Evolutionary conservation across 2,329 filamentous ascomycete species (phyloP).

Genomic region (Penicillium decumbens): DNA sequence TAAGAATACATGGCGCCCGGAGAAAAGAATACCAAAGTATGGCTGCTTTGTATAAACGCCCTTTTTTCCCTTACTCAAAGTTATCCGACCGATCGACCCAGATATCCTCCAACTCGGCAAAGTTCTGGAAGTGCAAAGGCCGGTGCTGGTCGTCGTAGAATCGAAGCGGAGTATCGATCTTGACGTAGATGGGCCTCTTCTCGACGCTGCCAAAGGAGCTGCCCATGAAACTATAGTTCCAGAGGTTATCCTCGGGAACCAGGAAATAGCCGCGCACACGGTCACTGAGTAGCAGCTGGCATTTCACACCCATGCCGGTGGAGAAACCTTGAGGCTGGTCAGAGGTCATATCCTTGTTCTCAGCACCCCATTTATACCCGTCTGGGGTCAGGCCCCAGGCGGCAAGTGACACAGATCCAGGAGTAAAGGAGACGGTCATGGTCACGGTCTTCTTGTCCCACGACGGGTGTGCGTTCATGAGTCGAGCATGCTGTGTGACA

Average conservation of each 20-base stretch:
- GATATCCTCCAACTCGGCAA: slow-evolving; percentile 93
- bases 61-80: slow-evolving; percentile 63
- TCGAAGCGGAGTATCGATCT: slow-evolving; percentile 81
- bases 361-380: slow-evolving; percentile 93
- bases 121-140: slow-evolving; percentile 93
- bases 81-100: slow-evolving; percentile 92
- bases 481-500: slow-evolving; percentile 85
- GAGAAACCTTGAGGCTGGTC: slow-evolving; percentile 94
- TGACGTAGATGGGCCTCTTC: slow-evolving; percentile 86
- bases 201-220: slow-evolving; percentile 79
- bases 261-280: slow-evolving; percentile 95
- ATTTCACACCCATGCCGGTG: slow-evolving; percentile 89
- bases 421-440: slow-evolving; percentile 93
- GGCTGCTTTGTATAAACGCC: slow-evolving; percentile 20
- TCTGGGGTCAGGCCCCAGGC: slow-evolving; percentile 89
- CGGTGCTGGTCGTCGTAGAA: slow-evolving; percentile 94
- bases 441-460: slow-evolving; percentile 92
- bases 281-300: slow-evolving; percentile 86
- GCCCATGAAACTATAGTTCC: slow-evolving; percentile 99
- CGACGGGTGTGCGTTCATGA: slow-evolving; percentile 74
- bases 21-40: slow-evolving; percentile 8
- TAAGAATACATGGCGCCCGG: slow-evolving; percentile 13
- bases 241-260: slow-evolving; percentile 80
- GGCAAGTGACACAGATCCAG: slow-evolving; percentile 88
- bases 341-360: slow-evolving; percentile 88